These are phyloP conservation scores for Thoreauomyces humboldtii DNA, from an alignment of 192 early-diverging fungal genomes.

Conservation along the genomic window DNA sequence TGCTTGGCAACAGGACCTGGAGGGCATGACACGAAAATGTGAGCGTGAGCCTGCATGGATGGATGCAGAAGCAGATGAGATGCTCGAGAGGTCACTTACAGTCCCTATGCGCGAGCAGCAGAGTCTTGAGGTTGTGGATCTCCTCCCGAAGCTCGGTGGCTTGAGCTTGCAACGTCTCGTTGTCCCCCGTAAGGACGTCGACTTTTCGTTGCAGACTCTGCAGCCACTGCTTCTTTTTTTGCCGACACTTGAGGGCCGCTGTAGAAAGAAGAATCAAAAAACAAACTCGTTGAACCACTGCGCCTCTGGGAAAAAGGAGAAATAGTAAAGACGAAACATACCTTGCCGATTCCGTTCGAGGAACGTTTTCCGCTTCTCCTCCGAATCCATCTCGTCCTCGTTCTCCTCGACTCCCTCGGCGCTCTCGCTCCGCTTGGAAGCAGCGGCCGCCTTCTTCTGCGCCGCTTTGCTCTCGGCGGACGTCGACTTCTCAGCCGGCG, in stretches of 20 bases:
- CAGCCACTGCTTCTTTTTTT: conserved; percentile 91
- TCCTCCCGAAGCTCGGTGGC: conserved; percentile 64
- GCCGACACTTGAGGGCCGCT: conserved; percentile 89
- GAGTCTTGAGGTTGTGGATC: conserved; percentile 70
- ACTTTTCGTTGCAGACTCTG: conserved; percentile 71
- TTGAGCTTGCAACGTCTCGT: conserved; percentile 62
- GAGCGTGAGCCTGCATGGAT: too few relatives aligned
- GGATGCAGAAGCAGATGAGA: neutral
- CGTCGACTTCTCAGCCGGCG: neutral
- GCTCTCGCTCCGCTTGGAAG: conserved; percentile 24
- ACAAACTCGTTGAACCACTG: neutral
- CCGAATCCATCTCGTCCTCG: conserved; percentile 33
- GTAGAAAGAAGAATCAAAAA: conserved; percentile 16
- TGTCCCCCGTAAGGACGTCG: conserved; percentile 61
- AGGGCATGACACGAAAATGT: too few relatives aligned
- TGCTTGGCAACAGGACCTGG: conserved; percentile 27
- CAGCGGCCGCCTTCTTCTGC: conserved; percentile 21
- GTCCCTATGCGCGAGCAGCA: conserved; percentile 75
- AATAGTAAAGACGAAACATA: conserved; percentile 23
- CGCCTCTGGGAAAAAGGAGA: neutral
- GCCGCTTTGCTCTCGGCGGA: neutral
- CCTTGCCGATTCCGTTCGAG: conserved; percentile 87
- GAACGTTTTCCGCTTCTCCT: conserved; percentile 76
- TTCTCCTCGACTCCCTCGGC: neutral
- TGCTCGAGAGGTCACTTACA: conserved; percentile 39